phyloP scores from a whole-genome alignment of 129 eudicot genomes.

The Chrysanthemum lavandulifolium region DNA sequence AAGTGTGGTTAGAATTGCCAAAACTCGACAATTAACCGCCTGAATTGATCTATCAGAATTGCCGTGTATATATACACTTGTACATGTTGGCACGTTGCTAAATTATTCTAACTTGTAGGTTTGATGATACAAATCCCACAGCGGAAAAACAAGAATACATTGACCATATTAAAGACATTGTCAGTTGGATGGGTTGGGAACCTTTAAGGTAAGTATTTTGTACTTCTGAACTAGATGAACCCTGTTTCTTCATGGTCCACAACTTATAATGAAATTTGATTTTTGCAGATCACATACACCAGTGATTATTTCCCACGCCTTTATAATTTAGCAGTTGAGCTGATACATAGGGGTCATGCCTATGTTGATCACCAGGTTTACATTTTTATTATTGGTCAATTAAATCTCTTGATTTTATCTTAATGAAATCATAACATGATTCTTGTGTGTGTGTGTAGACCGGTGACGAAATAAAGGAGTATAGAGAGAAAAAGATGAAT shows the following conservation, averaged over 20 bases:
- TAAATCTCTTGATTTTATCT: background rate
- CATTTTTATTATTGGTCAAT: background rate
- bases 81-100: background rate
- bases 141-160: conserved; percentile 97
- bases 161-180: conserved; percentile 93
- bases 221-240: background rate
- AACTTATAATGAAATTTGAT: conserved; percentile 15
- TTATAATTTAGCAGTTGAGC: conserved; percentile 88
- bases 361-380: conserved; percentile 98
- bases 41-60: background rate
- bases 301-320: conserved; percentile 92
- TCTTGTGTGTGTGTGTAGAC: conserved; percentile 39
- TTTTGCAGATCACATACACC: conserved; percentile 81
- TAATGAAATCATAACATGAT: background rate
- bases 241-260: background rate
- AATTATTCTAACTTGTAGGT: conserved; percentile 40
- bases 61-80: background rate
- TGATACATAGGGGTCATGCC: conserved; percentile 80
- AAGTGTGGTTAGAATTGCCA: background rate
- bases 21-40: background rate
- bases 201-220: conserved; percentile 63
- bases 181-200: conserved; percentile 96
- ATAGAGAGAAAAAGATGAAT: conserved; percentile 81
- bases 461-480: conserved; percentile 85
- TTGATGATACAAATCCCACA: conserved; percentile 95